These are phyloP conservation scores for Alternaria novae-zelandiae DNA, from an alignment of 2,329 filamentous ascomycete species.

Conservation along the genomic window DNA sequence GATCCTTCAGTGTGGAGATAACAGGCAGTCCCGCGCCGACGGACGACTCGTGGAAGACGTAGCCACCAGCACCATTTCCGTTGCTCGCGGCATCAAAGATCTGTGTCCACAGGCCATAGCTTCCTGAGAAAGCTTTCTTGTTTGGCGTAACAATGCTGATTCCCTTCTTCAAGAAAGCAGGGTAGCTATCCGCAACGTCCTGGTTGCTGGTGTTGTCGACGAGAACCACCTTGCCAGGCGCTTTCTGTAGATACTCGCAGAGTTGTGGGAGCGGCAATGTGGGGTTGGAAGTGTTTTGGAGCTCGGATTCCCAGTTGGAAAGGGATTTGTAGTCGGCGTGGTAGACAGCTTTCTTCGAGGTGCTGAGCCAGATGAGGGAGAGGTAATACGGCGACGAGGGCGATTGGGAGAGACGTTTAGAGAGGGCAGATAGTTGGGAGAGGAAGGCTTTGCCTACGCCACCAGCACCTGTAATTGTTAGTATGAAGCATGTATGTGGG, in stretches of 20 bases:
- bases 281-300: constrained; percentile 68
- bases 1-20: constrained; percentile 89
- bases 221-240: constrained; percentile 79
- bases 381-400: constrained; percentile 69
- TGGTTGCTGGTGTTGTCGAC: constrained; percentile 97
- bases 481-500: constrained; percentile 5
- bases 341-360: constrained; percentile 82
- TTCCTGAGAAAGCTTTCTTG: constrained; percentile 95
- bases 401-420: constrained; percentile 61
- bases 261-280: constrained; percentile 73
- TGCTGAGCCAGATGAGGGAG: constrained; percentile 82
- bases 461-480: constrained; percentile 71
- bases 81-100: constrained; percentile 78
- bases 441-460: constrained; percentile 94
- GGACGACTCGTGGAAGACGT: constrained; percentile 93
- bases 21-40: constrained; percentile 93
- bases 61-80: constrained; percentile 69
- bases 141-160: constrained; percentile 95
- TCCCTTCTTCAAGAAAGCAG: constrained; percentile 77
- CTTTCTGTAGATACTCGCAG: constrained; percentile 76
- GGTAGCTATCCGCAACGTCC: constrained; percentile 82
- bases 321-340: constrained; percentile 73
- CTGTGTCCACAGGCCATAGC: constrained; percentile 80
- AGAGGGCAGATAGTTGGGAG: constrained; percentile 74
- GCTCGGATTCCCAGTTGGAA: constrained; percentile 64